Percentiles rank a stretch among this genome's conserved stretches.
phyloP scores from a whole-genome alignment of 192 early-diverging fungal species.

The Funneliformis mosseae region DNA sequence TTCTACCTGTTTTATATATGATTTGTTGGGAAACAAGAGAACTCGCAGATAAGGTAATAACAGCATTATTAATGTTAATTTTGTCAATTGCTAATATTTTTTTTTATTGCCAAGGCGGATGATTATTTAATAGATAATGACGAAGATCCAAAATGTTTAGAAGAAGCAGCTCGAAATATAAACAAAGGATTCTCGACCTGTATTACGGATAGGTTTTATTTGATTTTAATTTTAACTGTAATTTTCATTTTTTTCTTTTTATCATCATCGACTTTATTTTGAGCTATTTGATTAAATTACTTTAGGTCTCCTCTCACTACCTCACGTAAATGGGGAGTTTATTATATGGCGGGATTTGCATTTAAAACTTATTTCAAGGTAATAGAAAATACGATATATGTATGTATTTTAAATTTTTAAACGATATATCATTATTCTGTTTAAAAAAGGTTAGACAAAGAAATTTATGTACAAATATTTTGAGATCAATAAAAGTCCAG shows the following conservation, averaged over 20 bases:
- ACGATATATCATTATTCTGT: neutral
- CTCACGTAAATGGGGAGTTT: slow-evolving; percentile 94
- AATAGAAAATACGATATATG: slow-evolving; percentile 33
- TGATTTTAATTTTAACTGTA: neutral
- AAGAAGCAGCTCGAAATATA: slow-evolving; percentile 81
- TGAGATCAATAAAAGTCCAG: slow-evolving; percentile 66
- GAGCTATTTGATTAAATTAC: neutral
- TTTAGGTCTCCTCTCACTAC: slow-evolving; percentile 41
- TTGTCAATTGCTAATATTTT: slow-evolving; percentile 12
- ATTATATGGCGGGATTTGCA: slow-evolving; percentile 81
- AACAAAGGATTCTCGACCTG: slow-evolving; percentile 91
- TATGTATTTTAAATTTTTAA: neutral
- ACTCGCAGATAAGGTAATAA: slow-evolving; percentile 51
- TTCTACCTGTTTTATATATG: slow-evolving; percentile 62
- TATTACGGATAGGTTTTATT: slow-evolving; percentile 77
- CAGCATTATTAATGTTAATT: neutral
- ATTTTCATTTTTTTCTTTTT: neutral
- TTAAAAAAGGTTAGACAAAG: slow-evolving; percentile 63
- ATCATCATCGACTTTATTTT: slow-evolving; percentile 14
- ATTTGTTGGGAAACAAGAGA: slow-evolving; percentile 61
- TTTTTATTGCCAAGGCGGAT: slow-evolving; percentile 52
- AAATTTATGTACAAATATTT: slow-evolving; percentile 84
- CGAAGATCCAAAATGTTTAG: slow-evolving; percentile 62
- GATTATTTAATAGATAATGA: slow-evolving; percentile 39
- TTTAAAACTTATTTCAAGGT: slow-evolving; percentile 89